Base-by-base conservation (phyloP, 2,329 filamentous ascomycete genomes). In the Fusarium protoensiforme region DNA sequence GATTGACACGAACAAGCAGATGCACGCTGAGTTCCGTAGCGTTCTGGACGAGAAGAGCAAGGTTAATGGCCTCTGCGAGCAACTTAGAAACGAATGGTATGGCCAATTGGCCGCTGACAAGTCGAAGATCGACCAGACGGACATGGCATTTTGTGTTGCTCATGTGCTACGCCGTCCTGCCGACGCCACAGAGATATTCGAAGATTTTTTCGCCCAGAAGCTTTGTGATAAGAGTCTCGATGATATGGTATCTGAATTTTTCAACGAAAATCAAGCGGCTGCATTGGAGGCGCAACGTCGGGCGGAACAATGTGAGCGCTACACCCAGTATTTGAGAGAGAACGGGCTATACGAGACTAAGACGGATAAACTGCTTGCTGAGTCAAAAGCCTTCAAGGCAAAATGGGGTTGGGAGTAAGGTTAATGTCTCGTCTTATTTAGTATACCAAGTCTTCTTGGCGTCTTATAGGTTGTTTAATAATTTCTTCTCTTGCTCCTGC, bases 31-130 rank as follows among this genome's bases (percentile, higher is more conserved):
- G 29, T 76, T 73, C 36, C 48, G 56, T 29, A 29, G 51, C 22
- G 65, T 70, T 35, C 48, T 74, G 14, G 51, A 69, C 6, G 61
- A 69, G 29, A 71, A 69, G 20, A 68, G 69, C 61, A 16, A 66
- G 14, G 35, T 1, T 0, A 43, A 68, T 14, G n/a, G 24, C 13
- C 31, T 46, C 16, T 69, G 63, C 31, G 36, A 56, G 24, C 27
- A 61, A n/a, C 22, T 61, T 6, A 41, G 29, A 64, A 71, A 35
- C 24, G 67, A 72, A 65, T 75, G 68, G 73, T 75, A 72, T 65
- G 63, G 64, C n/a, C 51, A 68, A 38, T 22, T 14, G 9, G 29
- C 27, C 46, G 24, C 35, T 33, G 16, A 35, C 20, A 51, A 38
- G 29, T 16, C 39, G 16, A 36, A 46, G n/a, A 39, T 59, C 11